phyloP scores from a whole-genome alignment of 768 basidiomycete genomes.

The Suillus cothurnatus region DNA sequence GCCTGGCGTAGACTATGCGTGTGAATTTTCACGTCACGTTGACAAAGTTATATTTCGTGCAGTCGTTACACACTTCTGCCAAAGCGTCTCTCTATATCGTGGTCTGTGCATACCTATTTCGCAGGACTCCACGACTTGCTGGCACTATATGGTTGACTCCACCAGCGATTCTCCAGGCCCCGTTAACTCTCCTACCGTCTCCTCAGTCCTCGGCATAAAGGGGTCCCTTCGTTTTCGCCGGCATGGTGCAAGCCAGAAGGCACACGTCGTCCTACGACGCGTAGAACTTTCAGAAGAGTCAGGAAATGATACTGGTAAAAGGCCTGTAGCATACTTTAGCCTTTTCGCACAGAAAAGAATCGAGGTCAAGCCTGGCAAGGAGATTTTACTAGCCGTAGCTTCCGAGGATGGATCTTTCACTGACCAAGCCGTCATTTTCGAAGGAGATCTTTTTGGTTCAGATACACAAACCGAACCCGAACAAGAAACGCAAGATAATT shows the following conservation, averaged over 20 bases:
- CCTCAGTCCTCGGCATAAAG: constrained; percentile 63
- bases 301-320: constrained; percentile 41
- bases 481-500: constrained; percentile 42
- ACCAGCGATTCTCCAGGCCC: constrained; percentile 37
- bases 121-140: constrained; percentile 16
- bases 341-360: constrained; percentile 71
- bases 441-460: constrained; percentile 46
- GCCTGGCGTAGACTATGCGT: background rate
- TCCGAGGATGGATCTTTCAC: constrained; percentile 54
- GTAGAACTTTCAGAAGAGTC: constrained; percentile 52
- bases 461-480: constrained; percentile 43
- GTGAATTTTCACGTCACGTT: constrained; percentile 9
- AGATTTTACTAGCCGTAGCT: constrained; percentile 63
- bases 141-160: constrained; percentile 38
- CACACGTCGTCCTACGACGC: constrained; percentile 68
- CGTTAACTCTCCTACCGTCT: constrained; percentile 37
- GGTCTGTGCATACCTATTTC: constrained; percentile 13
- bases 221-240: constrained; percentile 63
- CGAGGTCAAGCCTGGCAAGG: constrained; percentile 70
- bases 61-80: constrained; percentile 10
- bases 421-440: constrained; percentile 60
- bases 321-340: constrained; percentile 54
- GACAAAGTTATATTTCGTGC: constrained; percentile 16
- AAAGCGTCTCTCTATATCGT: constrained; percentile 12
- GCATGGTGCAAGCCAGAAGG: constrained; percentile 67